Percentiles rank a stretch among this genome's conserved stretches.
Conservation (phyloP, 257 asterid genomes). For the Avicennia marina region DNA sequence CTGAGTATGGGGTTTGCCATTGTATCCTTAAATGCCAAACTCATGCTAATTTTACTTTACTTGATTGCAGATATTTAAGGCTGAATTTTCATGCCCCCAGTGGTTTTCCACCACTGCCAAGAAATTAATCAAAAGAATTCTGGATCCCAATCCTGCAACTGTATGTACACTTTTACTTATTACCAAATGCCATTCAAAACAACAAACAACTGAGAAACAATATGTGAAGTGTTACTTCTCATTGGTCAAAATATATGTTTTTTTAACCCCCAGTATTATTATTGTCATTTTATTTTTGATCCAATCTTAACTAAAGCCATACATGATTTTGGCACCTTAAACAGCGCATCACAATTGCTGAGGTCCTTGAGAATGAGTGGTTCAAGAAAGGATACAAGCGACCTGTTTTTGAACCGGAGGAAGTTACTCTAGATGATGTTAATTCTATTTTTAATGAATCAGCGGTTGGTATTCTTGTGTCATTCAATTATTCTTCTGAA, state of each 20-base stretch:
- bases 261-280: too few species aligned
- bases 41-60: slow-evolving; percentile 13
- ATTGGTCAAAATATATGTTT: too few species aligned
- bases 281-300: too few species aligned
- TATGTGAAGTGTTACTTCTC: too few species aligned
- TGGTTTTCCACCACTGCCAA: slow-evolving; percentile 88
- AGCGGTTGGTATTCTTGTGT: slow-evolving; percentile 35
- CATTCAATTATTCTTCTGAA: not conserved
- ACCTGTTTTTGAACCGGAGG: slow-evolving; percentile 73
- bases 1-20: not conserved
- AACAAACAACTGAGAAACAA: too few species aligned
- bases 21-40: not conserved
- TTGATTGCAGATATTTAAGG: slow-evolving; percentile 75
- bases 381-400: slow-evolving; percentile 89
- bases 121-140: slow-evolving; percentile 79
- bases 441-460: slow-evolving; percentile 66
- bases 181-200: not conserved
- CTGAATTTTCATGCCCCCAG: slow-evolving; percentile 79
- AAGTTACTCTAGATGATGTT: slow-evolving; percentile 79
- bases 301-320: not conserved
- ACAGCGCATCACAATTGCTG: slow-evolving; percentile 80
- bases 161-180: slow-evolving; percentile 35
- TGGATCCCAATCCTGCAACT: slow-evolving; percentile 89
- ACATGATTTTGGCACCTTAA: slow-evolving; percentile 11
- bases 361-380: slow-evolving; percentile 88